Evolutionary conservation across 345 rosid species (phyloP).

Genomic region (Kandelia obovata): DNA sequence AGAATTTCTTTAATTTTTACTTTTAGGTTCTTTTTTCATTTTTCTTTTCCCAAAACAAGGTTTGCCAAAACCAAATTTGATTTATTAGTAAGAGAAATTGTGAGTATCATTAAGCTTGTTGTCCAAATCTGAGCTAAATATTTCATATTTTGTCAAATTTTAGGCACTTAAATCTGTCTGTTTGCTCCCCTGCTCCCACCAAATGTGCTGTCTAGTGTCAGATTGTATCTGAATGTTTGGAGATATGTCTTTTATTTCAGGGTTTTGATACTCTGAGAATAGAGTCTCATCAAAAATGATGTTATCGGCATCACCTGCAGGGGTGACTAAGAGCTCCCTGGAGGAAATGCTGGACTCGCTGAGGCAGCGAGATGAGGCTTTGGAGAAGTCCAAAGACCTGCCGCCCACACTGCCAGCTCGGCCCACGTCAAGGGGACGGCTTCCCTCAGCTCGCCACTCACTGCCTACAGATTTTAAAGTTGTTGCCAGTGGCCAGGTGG

Average conservation of each 20-base stretch:
- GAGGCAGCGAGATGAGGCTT: constrained; percentile 55
- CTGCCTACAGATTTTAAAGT: constrained; percentile 58
- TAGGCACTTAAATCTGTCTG: too few species aligned
- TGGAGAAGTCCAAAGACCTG: constrained; percentile 64
- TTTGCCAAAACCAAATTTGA: too few species aligned
- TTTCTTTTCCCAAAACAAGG: too few species aligned
- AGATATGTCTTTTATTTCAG: constrained; percentile 3
- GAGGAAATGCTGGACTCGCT: constrained; percentile 97
- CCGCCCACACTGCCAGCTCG: constrained; percentile 95
- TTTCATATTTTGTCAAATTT: too few species aligned
- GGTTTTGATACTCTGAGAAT: constrained; percentile 18
- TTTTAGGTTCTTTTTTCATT: too few species aligned
- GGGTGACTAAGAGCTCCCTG: constrained; percentile 71
- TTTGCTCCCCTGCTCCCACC: too few species aligned
- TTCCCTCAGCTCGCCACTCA: constrained; percentile 72
- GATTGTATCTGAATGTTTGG: too few species aligned
- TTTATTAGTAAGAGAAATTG: too few species aligned
- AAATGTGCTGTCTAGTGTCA: too few species aligned
- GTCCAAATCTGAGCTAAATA: too few species aligned
- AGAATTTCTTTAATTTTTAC: too few species aligned
- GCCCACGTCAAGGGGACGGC: constrained; percentile 75
- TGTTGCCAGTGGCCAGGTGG: constrained; percentile 27
- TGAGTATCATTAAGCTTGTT: too few species aligned
- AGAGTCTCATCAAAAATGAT: constrained; percentile 37
- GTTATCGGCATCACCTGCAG: constrained; percentile 71